phyloP scores from a whole-genome alignment of 2,329 filamentous ascomycete genomes.

The Huntiella bhutanensis region DNA sequence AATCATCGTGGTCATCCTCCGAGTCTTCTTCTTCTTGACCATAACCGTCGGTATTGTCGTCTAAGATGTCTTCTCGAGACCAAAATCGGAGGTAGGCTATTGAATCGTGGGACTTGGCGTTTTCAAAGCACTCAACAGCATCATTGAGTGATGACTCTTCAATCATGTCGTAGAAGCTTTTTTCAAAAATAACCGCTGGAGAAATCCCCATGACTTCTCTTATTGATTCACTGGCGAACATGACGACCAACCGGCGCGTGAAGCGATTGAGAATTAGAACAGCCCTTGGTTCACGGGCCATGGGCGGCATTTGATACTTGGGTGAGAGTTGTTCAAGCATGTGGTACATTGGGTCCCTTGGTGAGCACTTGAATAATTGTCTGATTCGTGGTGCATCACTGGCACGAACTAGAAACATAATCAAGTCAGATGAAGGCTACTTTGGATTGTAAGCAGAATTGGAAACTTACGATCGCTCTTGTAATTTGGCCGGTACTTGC shows the following conservation, averaged over 20 bases:
- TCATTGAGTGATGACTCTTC: constrained; percentile 58
- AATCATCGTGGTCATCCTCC: constrained; percentile 16
- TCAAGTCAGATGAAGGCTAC: neutral
- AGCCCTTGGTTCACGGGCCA: constrained; percentile 59
- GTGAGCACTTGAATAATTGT: constrained; percentile 62
- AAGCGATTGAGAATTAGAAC: constrained; percentile 76
- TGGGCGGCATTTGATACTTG: constrained; percentile 50
- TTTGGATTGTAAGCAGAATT: neutral
- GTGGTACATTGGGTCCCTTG: constrained; percentile 68
- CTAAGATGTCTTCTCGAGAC: constrained; percentile 49
- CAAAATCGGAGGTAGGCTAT: constrained; percentile 79
- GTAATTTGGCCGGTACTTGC: constrained; percentile 49
- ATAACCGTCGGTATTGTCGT: constrained; percentile 25
- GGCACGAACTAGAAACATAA: constrained; percentile 42
- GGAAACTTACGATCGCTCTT: constrained; percentile 51
- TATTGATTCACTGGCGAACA: constrained; percentile 70
- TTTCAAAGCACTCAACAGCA: constrained; percentile 61
- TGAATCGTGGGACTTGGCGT: constrained; percentile 76
- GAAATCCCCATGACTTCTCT: constrained; percentile 55
- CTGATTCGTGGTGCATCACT: constrained; percentile 61
- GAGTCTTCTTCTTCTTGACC: constrained; percentile 22
- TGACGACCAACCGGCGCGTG: constrained; percentile 61
- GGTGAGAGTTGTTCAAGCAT: constrained; percentile 73
- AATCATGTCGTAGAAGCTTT: constrained; percentile 78
- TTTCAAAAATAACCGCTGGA: constrained; percentile 49